Evolutionary conservation across 768 basidiomycete species (phyloP), one percentile per base, ranked within the genome.

Genomic region (Auriculariales sp.): DNA sequence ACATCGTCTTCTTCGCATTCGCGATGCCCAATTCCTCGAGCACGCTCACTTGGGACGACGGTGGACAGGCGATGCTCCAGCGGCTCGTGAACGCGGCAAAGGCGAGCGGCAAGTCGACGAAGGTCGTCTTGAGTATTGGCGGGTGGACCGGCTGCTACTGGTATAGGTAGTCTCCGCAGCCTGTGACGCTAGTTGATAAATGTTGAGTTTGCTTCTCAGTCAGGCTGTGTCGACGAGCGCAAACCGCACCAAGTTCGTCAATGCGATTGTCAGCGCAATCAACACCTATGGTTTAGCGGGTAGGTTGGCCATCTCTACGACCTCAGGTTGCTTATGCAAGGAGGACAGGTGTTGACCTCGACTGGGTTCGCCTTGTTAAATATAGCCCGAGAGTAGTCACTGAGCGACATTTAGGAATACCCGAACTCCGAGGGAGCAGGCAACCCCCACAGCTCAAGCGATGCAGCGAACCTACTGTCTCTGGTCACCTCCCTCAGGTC

Each of bases 71-170:
- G 5, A 66, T 79, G 28, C 68, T 88, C 7, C 66, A 69, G 54
- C 62, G 78, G 29, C 68, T 83, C 14, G 83, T 85, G 25, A 64
- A 64, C 15, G 64, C 64, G 42, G 83, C 75, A 2, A 75, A 75
- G 48, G 70, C 67, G 10, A 75, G 73, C 54, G 74, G 74, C 0
- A 65, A 71, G 27, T 77, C 75, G 1, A 83, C 81, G 39, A 74
- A 75, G 57, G 73, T 86, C 49, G 75, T 79, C 39, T 68, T 85
- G 24, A 77, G 79, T 28, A 71, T 86, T 49, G 83, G 75, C 56
- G 83, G 83, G 2, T 86, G 83, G 85, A 75, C 73, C n/a, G 84
- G 83, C 36, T 71, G 73, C 53, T 60, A 68, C 36, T 81, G 72
- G 61, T 88, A 78, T 61, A 83, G 79, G 39, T 58, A n/a, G n/a